Percentiles rank a stretch among this genome's conserved stretches.
phyloP scores from a whole-genome alignment of 2,329 filamentous ascomycete species.

The Aspergillus carbonarius region DNA sequence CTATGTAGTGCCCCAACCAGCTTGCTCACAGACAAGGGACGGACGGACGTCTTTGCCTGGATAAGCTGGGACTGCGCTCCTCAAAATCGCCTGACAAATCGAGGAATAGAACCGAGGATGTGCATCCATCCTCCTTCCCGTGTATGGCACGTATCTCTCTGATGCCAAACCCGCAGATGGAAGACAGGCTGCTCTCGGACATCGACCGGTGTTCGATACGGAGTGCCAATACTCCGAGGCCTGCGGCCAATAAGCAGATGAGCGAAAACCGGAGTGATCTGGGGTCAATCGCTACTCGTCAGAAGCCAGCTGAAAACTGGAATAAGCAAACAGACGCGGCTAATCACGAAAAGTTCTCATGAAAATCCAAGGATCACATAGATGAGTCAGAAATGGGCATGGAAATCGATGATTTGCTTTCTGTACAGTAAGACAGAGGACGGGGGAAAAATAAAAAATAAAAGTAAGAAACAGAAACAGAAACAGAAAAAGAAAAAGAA shows the following conservation, averaged over 20 bases:
- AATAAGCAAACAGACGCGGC: conserved; percentile 10
- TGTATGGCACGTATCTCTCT: not conserved
- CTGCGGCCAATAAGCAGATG: not conserved
- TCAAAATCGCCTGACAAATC: not conserved
- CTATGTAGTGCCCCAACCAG: not conserved
- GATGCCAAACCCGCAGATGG: not conserved
- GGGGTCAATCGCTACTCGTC: conserved; percentile 1
- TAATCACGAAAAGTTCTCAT: conserved; percentile 1
- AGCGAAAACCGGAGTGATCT: not conserved
- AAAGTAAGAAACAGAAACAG: no score
- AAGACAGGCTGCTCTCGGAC: not conserved
- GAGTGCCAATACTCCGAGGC: conserved; percentile 13
- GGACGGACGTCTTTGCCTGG: not conserved
- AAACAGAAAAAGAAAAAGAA: conserved; percentile 1
- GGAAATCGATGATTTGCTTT: not conserved
- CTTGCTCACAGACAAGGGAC: not conserved
- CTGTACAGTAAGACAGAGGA: not conserved
- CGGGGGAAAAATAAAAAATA: not conserved
- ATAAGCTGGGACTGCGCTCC: not conserved
- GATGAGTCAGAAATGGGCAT: not conserved
- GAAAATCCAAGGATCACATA: not conserved
- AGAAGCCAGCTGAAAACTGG: conserved; percentile 3
- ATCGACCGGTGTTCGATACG: conserved; percentile 1
- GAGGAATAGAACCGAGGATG: not conserved
- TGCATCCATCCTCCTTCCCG: not conserved